These are phyloP conservation scores for Xylaria grammica DNA, from an alignment of 495 filamentous ascomycete genomes.

Conservation along the genomic window DNA sequence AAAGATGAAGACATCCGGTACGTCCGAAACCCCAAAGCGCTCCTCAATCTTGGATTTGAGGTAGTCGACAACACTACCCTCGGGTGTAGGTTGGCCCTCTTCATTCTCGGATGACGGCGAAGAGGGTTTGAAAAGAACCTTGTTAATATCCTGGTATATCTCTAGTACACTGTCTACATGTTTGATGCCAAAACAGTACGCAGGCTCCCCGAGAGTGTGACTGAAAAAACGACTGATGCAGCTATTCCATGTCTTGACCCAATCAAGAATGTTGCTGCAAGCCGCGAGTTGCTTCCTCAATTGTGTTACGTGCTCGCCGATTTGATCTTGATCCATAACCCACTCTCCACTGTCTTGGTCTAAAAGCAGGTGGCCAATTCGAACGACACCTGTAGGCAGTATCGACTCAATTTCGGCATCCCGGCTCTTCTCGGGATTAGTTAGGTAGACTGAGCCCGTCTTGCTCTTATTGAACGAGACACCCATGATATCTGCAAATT, in stretches of 20 bases:
- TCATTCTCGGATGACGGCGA: not conserved
- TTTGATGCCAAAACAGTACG: constrained; percentile 64
- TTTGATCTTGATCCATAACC: constrained; percentile 64
- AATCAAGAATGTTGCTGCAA: constrained; percentile 62
- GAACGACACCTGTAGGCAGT: constrained; percentile 63
- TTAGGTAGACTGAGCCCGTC: constrained; percentile 63
- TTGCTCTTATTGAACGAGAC: constrained; percentile 66
- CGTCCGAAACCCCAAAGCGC: constrained; percentile 57
- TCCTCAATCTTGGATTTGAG: constrained; percentile 59
- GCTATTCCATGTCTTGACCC: constrained; percentile 70
- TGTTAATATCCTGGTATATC: constrained; percentile 63
- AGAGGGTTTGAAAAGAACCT: constrained; percentile 44
- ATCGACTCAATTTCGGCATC: constrained; percentile 29
- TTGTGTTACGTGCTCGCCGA: constrained; percentile 67
- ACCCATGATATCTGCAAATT: constrained; percentile 61
- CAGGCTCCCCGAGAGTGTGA: constrained; percentile 69
- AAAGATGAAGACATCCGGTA: constrained; percentile 71
- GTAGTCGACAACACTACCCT: constrained; percentile 51
- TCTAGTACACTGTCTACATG: constrained; percentile 68
- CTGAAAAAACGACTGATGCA: constrained; percentile 69
- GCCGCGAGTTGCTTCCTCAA: constrained; percentile 61
- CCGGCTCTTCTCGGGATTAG: constrained; percentile 21
- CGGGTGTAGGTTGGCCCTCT: not conserved
- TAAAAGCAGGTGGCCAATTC: constrained; percentile 67
- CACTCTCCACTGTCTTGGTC: constrained; percentile 60